Conservation (phyloP, 2,329 filamentous ascomycete species). For the Colletotrichum sp. region DNA sequence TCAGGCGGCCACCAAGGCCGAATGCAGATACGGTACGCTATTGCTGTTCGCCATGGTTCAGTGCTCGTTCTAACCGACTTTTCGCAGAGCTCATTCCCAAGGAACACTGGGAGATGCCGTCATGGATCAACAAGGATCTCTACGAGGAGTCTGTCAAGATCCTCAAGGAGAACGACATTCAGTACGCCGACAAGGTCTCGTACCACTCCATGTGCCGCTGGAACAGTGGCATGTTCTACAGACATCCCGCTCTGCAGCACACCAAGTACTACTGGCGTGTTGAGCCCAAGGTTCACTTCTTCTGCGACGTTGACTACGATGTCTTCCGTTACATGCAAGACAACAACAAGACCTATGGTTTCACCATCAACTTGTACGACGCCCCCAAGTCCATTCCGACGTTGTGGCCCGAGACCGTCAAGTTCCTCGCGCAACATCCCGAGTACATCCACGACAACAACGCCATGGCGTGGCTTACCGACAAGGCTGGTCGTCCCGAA, state of each 20-base stretch:
- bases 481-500: constrained; percentile 76
- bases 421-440: constrained; percentile 86
- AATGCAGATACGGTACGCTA: constrained; percentile 79
- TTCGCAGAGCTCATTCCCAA: constrained; percentile 81
- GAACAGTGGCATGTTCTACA: constrained; percentile 98
- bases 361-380: constrained; percentile 97
- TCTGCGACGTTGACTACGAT: constrained; percentile 98
- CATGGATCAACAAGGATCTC: constrained; percentile 90
- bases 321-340: constrained; percentile 98
- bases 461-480: constrained; percentile 86
- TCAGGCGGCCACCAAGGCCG: constrained; percentile 81
- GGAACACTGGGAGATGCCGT: constrained; percentile 91
- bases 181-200: constrained; percentile 86
- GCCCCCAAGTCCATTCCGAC: constrained; percentile 83
- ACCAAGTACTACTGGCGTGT: constrained; percentile 97
- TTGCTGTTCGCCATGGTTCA: background rate
- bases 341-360: constrained; percentile 98
- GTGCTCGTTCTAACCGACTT: constrained; percentile 16
- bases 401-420: constrained; percentile 93
- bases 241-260: constrained; percentile 84
- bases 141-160: constrained; percentile 85
- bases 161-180: constrained; percentile 82
- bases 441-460: constrained; percentile 84
- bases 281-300: constrained; percentile 98
- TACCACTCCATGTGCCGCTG: constrained; percentile 99